Conservation (phyloP, 495 filamentous ascomycete species). For the Astrothelium subdiscretum region DNA sequence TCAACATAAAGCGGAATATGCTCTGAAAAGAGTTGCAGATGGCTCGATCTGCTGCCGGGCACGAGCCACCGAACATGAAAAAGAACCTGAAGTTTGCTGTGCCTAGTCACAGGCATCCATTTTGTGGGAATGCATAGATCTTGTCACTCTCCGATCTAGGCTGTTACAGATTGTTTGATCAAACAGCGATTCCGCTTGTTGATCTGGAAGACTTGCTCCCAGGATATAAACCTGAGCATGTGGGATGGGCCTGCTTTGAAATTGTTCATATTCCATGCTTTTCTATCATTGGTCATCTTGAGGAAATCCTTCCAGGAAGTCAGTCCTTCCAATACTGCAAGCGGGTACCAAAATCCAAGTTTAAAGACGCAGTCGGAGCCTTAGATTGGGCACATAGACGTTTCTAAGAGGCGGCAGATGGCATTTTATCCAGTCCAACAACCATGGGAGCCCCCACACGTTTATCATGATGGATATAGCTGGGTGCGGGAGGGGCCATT, state of each 20-base stretch:
- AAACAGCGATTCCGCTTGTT: not conserved
- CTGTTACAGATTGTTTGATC: constrained; percentile 2
- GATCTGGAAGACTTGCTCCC: not conserved
- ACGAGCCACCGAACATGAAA: not conserved
- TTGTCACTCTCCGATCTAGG: not conserved
- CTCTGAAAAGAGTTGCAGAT: not conserved
- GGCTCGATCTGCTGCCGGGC: not conserved
- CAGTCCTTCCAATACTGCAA: not conserved
- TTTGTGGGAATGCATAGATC: not conserved
- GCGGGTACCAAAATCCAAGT: not conserved
- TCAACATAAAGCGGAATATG: not conserved
- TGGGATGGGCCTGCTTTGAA: not conserved
- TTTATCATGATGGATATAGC: not conserved
- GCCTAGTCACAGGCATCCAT: not conserved
- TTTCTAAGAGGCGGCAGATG: not conserved
- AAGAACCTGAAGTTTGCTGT: not conserved
- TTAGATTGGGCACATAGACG: not conserved
- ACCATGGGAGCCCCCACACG: constrained; percentile 1
- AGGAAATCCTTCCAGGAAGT: not conserved
- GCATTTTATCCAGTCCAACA: not conserved
- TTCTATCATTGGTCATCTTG: not conserved
- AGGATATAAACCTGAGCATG: not conserved
- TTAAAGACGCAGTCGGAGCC: not conserved
- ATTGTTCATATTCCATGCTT: not conserved
- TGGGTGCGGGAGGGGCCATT: constrained; percentile 10